These are phyloP conservation scores for Willaertia magna DNA, from an alignment of 208 protist species.

Conservation along the genomic window DNA sequence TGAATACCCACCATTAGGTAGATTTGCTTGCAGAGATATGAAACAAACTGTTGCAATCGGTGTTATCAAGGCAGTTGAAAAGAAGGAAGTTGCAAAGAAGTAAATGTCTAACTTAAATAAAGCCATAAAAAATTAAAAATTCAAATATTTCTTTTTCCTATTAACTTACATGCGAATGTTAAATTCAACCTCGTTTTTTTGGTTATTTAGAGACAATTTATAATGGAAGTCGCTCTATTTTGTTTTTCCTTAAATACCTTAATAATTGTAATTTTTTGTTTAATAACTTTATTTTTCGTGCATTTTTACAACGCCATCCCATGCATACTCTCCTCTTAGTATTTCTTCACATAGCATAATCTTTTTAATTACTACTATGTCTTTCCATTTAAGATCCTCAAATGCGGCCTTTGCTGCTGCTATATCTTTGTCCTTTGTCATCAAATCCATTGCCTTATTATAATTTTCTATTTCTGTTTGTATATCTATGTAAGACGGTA, in stretches of 20 bases:
- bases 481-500: too few relatives aligned
- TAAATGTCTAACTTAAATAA: too few relatives aligned
- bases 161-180: too few relatives aligned
- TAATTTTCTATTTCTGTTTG: background rate
- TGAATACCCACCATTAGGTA: conserved; percentile 83
- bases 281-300: too few relatives aligned
- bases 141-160: too few relatives aligned
- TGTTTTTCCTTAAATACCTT: too few relatives aligned
- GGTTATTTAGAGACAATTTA: too few relatives aligned
- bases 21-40: conserved; percentile 87
- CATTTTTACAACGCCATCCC: too few relatives aligned
- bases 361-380: background rate
- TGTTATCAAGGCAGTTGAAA: conserved; percentile 68
- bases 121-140: too few relatives aligned
- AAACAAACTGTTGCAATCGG: conserved; percentile 85
- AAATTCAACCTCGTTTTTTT: too few relatives aligned
- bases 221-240: too few relatives aligned
- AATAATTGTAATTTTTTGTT: too few relatives aligned
- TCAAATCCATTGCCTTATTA: background rate
- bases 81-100: conserved; percentile 21
- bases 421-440: background rate
- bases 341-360: background rate
- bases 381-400: background rate
- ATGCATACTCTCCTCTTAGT: background rate
- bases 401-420: background rate